phyloP scores from a whole-genome alignment of 208 protist species.

The Porcisia hertigi region DNA sequence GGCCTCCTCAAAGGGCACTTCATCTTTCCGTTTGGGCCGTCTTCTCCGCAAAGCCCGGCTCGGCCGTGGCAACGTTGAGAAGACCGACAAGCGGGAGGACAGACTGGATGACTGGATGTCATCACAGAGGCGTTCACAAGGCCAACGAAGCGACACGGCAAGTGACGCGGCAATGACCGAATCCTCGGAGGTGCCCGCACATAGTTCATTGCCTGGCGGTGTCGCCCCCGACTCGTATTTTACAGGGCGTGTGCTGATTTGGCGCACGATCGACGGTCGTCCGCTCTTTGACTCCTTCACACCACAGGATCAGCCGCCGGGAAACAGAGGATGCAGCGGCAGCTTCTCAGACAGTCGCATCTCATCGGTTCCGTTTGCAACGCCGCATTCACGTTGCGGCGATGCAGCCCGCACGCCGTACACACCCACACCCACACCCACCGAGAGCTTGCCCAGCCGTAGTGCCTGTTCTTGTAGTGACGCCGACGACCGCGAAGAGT shows the following conservation, averaged over 20 bases:
- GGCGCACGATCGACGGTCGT: slow-evolving; percentile 33
- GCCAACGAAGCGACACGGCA: not conserved
- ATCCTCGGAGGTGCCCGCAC: not conserved
- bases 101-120: not conserved
- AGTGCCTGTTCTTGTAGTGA: not conserved
- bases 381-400: not conserved
- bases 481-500: slow-evolving; percentile 1
- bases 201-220: not conserved
- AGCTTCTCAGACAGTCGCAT: not conserved
- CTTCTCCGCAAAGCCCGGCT: not conserved
- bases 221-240: slow-evolving; percentile 24
- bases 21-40: not conserved
- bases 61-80: not conserved
- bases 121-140: slow-evolving; percentile 2
- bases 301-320: not conserved
- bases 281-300: slow-evolving; percentile 30
- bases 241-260: slow-evolving; percentile 35
- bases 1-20: not conserved
- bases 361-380: not conserved
- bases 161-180: not conserved
- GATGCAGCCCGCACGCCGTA: not conserved
- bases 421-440: not conserved
- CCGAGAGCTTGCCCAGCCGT: slow-evolving; percentile 2
- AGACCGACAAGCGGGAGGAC: not conserved
- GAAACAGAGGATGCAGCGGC: not conserved